Percentiles rank a stretch among this genome's conserved stretches.
These are phyloP conservation scores for Phytophthora pluvialis DNA, from an alignment of 352 stramenopile genomes.

Conservation along the genomic window DNA sequence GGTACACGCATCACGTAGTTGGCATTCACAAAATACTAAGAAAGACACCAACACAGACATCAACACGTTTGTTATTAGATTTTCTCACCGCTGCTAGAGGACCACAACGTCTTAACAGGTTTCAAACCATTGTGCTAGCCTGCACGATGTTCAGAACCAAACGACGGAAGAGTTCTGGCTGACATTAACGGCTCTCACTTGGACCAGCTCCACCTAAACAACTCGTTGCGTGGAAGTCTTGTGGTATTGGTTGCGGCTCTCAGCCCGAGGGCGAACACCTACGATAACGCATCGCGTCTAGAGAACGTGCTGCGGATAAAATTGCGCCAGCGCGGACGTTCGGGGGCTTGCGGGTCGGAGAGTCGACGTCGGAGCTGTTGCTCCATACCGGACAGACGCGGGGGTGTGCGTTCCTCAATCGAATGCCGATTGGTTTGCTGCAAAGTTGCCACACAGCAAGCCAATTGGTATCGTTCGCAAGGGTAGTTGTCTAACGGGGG, in stretches of 20 bases:
- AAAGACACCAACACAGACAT: too few species aligned
- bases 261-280: neutral
- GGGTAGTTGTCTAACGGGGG: neutral
- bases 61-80: too few species aligned
- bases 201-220: neutral
- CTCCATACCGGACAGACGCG: conserved; percentile 12
- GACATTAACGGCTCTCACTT: neutral
- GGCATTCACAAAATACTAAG: too few species aligned
- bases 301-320: conserved; percentile 40
- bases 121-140: too few species aligned
- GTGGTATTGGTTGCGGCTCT: too few species aligned
- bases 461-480: neutral
- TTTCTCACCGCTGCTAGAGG: too few species aligned
- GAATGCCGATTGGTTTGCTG: conserved; percentile 29
- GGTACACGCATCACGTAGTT: too few species aligned
- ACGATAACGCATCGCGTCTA: conserved; percentile 7
- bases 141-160: neutral
- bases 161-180: neutral
- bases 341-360: conserved; percentile 24
- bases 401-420: conserved; percentile 25
- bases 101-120: too few species aligned
- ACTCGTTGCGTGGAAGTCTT: neutral
- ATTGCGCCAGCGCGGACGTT: conserved; percentile 30
- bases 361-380: conserved; percentile 29
- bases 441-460: neutral